Evolutionary conservation across 2,329 filamentous ascomycete species (phyloP).

Genomic region (Fusarium camptoceras): DNA sequence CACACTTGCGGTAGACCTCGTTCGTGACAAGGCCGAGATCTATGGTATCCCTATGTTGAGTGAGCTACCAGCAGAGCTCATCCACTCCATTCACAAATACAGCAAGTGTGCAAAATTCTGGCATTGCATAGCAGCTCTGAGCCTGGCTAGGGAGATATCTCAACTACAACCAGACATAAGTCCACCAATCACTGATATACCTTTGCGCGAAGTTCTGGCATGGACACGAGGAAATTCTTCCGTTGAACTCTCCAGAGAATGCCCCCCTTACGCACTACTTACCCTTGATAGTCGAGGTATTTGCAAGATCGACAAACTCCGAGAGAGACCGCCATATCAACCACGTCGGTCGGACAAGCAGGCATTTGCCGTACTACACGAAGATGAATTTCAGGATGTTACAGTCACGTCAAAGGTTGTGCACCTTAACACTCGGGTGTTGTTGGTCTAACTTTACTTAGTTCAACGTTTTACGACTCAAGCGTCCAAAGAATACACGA

Average conservation of each 20-base stretch:
- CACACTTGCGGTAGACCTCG: not conserved
- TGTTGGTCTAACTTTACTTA: not conserved
- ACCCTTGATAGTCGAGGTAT: constrained; percentile 15
- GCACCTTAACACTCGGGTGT: too few relatives aligned
- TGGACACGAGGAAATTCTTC: constrained; percentile 6
- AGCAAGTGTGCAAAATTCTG: constrained; percentile 12
- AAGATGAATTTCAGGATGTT: not conserved
- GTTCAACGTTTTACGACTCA: constrained; percentile 10
- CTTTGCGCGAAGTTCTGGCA: constrained; percentile 6
- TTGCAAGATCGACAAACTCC: constrained; percentile 3
- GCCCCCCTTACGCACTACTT: not conserved
- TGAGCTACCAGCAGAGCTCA: constrained; percentile 5
- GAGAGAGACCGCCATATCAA: not conserved
- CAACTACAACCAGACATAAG: not conserved
- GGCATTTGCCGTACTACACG: not conserved
- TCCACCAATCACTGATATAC: not conserved
- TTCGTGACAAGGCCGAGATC: constrained; percentile 9
- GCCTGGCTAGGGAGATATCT: constrained; percentile 6
- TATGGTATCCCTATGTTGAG: not conserved
- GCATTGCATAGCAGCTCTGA: constrained; percentile 6
- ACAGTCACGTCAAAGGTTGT: constrained; percentile 1
- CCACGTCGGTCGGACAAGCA: constrained; percentile 3
- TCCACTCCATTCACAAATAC: constrained; percentile 10
- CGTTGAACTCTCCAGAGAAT: not conserved
- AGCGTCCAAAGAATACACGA: not conserved